These are phyloP conservation scores for Aspergillus thermomutatus DNA, from an alignment of 2,329 filamentous ascomycete species.

Conservation along the genomic window DNA sequence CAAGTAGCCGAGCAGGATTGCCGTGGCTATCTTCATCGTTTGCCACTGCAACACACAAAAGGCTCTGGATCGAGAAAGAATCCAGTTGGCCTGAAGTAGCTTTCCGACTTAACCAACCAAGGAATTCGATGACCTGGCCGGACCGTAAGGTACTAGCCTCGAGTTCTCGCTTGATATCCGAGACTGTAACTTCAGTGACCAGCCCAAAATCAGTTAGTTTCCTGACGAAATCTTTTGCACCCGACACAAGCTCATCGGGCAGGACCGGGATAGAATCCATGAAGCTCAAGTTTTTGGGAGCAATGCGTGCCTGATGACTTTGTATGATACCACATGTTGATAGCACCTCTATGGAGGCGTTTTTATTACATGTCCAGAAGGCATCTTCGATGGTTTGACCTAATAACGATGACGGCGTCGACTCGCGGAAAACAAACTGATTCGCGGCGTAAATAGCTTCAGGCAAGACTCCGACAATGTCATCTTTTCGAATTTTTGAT, in stretches of 20 bases:
- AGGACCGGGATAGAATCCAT: slow-evolving; percentile 85
- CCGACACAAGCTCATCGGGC: slow-evolving; percentile 69
- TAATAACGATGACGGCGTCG: slow-evolving; percentile 80
- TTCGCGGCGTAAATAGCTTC: slow-evolving; percentile 79
- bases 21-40: slow-evolving; percentile 57
- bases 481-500: slow-evolving; percentile 58
- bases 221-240: slow-evolving; percentile 67
- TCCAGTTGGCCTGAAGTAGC: slow-evolving; percentile 71
- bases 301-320: slow-evolving; percentile 79
- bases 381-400: slow-evolving; percentile 88
- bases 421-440: slow-evolving; percentile 84
- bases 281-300: slow-evolving; percentile 68
- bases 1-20: slow-evolving; percentile 67
- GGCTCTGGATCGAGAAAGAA: slow-evolving; percentile 58
- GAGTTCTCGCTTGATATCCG: slow-evolving; percentile 80
- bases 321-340: slow-evolving; percentile 83
- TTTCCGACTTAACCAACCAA: slow-evolving; percentile 77
- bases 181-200: slow-evolving; percentile 80
- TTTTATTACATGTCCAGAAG: slow-evolving; percentile 89
- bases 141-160: slow-evolving; percentile 77
- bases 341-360: slow-evolving; percentile 78
- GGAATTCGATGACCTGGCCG: slow-evolving; percentile 74
- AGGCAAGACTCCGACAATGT: slow-evolving; percentile 66
- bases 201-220: slow-evolving; percentile 81
- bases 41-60: slow-evolving; percentile 68